Percentiles rank a stretch among this genome's conserved stretches.
phyloP scores from a whole-genome alignment of 495 filamentous ascomycete genomes.

The Platismatia glauca region DNA sequence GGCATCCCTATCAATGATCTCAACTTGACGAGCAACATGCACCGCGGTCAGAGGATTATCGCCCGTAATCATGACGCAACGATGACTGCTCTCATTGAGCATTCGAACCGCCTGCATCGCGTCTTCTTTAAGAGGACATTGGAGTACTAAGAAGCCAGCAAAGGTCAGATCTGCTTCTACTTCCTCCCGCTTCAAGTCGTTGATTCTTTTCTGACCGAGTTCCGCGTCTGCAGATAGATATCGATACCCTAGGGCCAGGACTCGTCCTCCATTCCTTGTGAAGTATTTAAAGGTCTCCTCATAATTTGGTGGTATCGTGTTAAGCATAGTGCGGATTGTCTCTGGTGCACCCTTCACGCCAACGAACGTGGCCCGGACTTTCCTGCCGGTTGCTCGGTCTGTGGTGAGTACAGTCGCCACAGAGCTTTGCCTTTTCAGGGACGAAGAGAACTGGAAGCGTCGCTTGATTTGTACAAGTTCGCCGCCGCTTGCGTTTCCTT shows the following conservation, averaged over 20 bases:
- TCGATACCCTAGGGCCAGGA: slow-evolving; percentile 89
- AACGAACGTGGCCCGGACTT: slow-evolving; percentile 72
- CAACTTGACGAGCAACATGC: slow-evolving; percentile 90
- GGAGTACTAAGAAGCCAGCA: slow-evolving; percentile 91
- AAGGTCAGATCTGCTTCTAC: slow-evolving; percentile 78
- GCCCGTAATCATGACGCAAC: slow-evolving; percentile 98
- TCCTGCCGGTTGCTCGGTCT: slow-evolving; percentile 61
- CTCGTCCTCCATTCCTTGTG: slow-evolving; percentile 86
- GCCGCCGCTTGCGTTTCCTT: slow-evolving; percentile 39
- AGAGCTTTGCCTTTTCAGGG: slow-evolving; percentile 90
- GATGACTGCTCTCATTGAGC: slow-evolving; percentile 98
- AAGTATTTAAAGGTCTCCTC: slow-evolving; percentile 99
- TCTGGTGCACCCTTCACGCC: slow-evolving; percentile 96
- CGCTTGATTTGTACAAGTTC: slow-evolving; percentile 84
- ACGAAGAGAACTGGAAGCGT: slow-evolving; percentile 96
- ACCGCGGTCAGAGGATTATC: slow-evolving; percentile 96
- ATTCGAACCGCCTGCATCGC: slow-evolving; percentile 88
- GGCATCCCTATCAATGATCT: slow-evolving; percentile 94
- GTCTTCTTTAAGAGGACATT: slow-evolving; percentile 94
- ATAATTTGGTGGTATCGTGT: slow-evolving; percentile 74
- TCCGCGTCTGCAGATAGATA: slow-evolving; percentile 74
- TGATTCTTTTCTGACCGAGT: slow-evolving; percentile 72
- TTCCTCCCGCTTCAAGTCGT: slow-evolving; percentile 85
- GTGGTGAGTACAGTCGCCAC: slow-evolving; percentile 68
- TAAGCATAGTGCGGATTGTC: slow-evolving; percentile 87